phyloP scores from a whole-genome alignment of 352 stramenopile species.

The Phytophthora lateralis region DNA sequence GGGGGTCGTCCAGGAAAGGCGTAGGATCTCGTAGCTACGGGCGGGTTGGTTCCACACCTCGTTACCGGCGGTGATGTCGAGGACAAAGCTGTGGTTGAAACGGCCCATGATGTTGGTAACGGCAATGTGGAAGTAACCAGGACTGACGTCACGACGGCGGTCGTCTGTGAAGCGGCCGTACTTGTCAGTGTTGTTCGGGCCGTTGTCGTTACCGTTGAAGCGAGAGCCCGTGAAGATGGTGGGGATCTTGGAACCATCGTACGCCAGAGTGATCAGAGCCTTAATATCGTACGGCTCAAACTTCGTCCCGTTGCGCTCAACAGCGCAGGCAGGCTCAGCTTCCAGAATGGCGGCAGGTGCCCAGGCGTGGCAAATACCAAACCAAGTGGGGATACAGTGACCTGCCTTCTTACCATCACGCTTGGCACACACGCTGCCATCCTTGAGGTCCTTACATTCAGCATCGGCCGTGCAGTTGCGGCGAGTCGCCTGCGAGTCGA shows the following conservation, averaged over 20 bases:
- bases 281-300: conserved; percentile 73
- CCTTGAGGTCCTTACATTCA: conserved; percentile 42
- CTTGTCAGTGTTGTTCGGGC: conserved; percentile 45
- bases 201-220: conserved; percentile 55
- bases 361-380: conserved; percentile 69
- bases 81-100: conserved; percentile 53
- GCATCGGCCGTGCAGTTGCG: conserved; percentile 30
- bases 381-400: conserved; percentile 64
- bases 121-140: conserved; percentile 64
- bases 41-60: conserved; percentile 74
- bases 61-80: conserved; percentile 58
- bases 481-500: conserved; percentile 47
- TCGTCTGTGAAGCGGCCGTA: conserved; percentile 54
- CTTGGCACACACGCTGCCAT: conserved; percentile 52
- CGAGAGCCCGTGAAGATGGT: conserved; percentile 62
- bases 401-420: conserved; percentile 32
- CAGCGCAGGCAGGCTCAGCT: conserved; percentile 47
- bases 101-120: conserved; percentile 55
- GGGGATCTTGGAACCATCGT: conserved; percentile 55
- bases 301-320: conserved; percentile 53
- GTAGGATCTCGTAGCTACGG: conserved; percentile 51
- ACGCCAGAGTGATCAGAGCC: conserved; percentile 52
- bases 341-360: conserved; percentile 59
- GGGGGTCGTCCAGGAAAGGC: conserved; percentile 50
- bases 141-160: conserved; percentile 47